These are phyloP conservation scores for Thelephora ganbajun DNA, from an alignment of 768 basidiomycete species.

Conservation along the genomic window DNA sequence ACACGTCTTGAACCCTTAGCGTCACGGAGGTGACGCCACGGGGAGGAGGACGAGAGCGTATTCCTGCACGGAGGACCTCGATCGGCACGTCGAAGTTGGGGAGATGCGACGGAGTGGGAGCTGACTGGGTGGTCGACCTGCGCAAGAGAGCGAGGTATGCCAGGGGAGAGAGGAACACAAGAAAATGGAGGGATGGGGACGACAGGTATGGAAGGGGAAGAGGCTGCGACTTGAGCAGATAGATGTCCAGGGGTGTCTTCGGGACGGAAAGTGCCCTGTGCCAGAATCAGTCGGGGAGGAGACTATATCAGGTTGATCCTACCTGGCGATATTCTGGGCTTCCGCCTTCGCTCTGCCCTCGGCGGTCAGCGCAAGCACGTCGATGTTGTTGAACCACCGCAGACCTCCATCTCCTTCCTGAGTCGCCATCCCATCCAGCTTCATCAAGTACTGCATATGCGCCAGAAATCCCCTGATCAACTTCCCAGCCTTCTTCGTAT, in stretches of 20 bases:
- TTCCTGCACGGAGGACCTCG: constrained; percentile 28
- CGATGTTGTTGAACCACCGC: constrained; percentile 63
- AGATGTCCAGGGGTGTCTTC: constrained; percentile 54
- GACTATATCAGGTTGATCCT: constrained; percentile 8
- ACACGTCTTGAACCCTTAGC: constrained; percentile 27
- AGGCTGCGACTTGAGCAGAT: constrained; percentile 48
- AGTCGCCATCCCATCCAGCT: constrained; percentile 54
- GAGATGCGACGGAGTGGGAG: constrained; percentile 10
- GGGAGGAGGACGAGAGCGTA: constrained; percentile 22
- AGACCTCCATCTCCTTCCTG: constrained; percentile 48
- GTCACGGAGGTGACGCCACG: constrained; percentile 43
- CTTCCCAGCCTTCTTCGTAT: constrained; percentile 36
- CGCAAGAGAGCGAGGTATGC: constrained; percentile 53
- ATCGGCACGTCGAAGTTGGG: constrained; percentile 40
- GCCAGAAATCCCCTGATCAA: constrained; percentile 34
- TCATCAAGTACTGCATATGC: constrained; percentile 55
- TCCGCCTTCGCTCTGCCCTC: constrained; percentile 40
- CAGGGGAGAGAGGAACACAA: constrained; percentile 54
- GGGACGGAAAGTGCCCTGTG: constrained; percentile 25
- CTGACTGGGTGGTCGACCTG: constrained; percentile 16
- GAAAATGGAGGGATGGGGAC: constrained; percentile 56
- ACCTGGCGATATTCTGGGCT: constrained; percentile 40
- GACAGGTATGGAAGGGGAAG: constrained; percentile 63
- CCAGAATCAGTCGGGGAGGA: background rate
- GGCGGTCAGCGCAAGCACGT: constrained; percentile 34